Conservation (phyloP, 2,329 filamentous ascomycete genomes). For the Pestalotiopsis sp. region DNA sequence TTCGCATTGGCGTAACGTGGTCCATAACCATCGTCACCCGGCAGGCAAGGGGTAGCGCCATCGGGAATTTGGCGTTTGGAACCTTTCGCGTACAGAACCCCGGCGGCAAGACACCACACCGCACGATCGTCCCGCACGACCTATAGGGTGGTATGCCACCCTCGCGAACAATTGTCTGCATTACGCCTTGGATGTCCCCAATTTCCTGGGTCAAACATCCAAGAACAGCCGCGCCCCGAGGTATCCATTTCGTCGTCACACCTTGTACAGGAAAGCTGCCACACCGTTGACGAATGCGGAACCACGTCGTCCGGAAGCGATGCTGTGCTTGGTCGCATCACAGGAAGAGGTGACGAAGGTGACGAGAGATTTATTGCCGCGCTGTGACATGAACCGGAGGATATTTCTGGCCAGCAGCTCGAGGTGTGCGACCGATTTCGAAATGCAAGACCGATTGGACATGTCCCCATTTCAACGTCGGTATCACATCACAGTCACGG, state of each 20-base stretch:
- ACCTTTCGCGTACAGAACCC: background rate
- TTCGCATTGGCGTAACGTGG: background rate
- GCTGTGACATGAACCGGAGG: background rate
- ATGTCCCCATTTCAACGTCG: background rate
- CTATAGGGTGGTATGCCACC: background rate
- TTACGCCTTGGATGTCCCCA: background rate
- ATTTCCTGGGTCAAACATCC: too few species aligned
- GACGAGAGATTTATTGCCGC: background rate
- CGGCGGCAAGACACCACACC: background rate
- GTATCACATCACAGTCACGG: background rate
- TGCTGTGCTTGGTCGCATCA: background rate
- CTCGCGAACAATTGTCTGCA: background rate
- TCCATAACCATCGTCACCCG: background rate
- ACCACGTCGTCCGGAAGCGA: background rate
- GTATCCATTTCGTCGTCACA: slow-evolving; percentile 1
- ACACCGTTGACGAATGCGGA: slow-evolving; percentile 9
- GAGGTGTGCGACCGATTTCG: background rate
- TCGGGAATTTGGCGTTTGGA: background rate
- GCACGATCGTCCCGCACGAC: background rate
- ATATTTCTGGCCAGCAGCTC: background rate
- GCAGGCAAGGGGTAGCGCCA: background rate
- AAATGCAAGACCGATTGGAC: background rate
- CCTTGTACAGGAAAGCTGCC: slow-evolving; percentile 7
- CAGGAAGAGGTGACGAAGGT: background rate
- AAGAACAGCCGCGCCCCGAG: background rate